Evolutionary conservation across 192 early-diverging fungal species (phyloP).

Genomic region (Coemansia sp.): DNA sequence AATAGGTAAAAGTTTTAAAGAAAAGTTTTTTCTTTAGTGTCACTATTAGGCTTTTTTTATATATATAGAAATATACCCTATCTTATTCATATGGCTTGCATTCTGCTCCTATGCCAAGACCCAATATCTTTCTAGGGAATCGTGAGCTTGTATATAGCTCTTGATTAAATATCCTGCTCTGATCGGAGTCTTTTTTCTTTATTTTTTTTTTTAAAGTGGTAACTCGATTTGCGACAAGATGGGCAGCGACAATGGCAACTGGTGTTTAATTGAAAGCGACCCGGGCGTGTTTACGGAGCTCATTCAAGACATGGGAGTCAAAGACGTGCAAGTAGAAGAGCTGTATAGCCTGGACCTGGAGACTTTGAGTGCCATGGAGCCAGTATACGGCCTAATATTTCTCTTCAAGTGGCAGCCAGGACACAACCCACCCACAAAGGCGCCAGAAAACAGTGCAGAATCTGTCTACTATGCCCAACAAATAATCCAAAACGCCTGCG

Average conservation of each 20-base stretch:
- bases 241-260: slow-evolving; percentile 62
- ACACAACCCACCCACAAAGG: not conserved
- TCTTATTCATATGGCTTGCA: too few species aligned
- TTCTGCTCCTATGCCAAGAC: too few species aligned
- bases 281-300: slow-evolving; percentile 86
- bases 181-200: not conserved
- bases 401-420: slow-evolving; percentile 72
- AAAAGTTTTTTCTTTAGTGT: slow-evolving; percentile 2
- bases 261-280: slow-evolving; percentile 86
- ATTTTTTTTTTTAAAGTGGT: not conserved
- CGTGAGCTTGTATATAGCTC: too few species aligned
- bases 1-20: not conserved
- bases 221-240: slow-evolving; percentile 11
- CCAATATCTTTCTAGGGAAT: too few species aligned
- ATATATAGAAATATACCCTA: too few species aligned
- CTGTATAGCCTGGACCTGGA: slow-evolving; percentile 71
- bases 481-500: slow-evolving; percentile 81
- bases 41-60: not conserved
- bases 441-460: slow-evolving; percentile 17
- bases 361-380: slow-evolving; percentile 62
- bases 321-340: slow-evolving; percentile 75
- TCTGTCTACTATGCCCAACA: slow-evolving; percentile 73
- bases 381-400: slow-evolving; percentile 78
- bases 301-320: slow-evolving; percentile 69
- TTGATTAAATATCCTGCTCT: too few species aligned